These are phyloP conservation scores for Blastobotrys buckinghamii DNA, from an alignment of 1,139 yeast genomes.

Conservation along the genomic window DNA sequence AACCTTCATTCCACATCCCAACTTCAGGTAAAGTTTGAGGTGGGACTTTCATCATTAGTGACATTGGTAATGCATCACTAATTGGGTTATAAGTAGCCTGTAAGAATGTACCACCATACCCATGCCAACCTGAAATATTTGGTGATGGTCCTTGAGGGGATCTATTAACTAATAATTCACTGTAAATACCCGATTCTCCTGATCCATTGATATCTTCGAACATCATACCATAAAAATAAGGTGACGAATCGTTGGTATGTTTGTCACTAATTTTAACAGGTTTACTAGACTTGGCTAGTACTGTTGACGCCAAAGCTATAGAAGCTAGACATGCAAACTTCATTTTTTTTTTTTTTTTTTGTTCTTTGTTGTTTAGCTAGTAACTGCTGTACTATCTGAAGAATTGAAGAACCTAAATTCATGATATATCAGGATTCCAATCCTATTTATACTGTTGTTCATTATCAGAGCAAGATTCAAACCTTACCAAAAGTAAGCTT, in stretches of 20 bases:
- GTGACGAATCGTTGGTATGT: constrained; percentile 10
- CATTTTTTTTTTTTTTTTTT: no score
- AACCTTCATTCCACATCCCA: constrained; percentile 12
- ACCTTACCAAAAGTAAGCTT: no score
- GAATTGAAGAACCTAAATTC: no score
- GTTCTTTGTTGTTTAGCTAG: no score
- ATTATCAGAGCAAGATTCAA: no score
- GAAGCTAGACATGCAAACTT: no score
- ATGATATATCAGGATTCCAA: no score
- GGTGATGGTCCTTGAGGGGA: constrained; percentile 10
- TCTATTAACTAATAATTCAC: constrained; percentile 11
- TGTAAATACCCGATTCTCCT: constrained; percentile 10
- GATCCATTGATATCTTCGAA: constrained; percentile 11
- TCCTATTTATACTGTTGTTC: no score
- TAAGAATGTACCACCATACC: constrained; percentile 2
- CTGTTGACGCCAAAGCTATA: no score
- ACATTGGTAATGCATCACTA: constrained; percentile 1
- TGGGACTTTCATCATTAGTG: constrained; percentile 1
- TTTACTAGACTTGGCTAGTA: neutral
- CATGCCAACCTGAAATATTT: constrained; percentile 6
- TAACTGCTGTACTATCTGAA: no score
- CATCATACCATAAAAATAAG: constrained; percentile 8
- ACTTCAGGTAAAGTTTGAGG: constrained; percentile 4
- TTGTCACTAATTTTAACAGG: constrained; percentile 1
- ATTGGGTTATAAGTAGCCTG: constrained; percentile 1